Base-by-base conservation (phyloP, 2,329 filamentous ascomycete genomes). In the Zymoseptoria tritici region DNA sequence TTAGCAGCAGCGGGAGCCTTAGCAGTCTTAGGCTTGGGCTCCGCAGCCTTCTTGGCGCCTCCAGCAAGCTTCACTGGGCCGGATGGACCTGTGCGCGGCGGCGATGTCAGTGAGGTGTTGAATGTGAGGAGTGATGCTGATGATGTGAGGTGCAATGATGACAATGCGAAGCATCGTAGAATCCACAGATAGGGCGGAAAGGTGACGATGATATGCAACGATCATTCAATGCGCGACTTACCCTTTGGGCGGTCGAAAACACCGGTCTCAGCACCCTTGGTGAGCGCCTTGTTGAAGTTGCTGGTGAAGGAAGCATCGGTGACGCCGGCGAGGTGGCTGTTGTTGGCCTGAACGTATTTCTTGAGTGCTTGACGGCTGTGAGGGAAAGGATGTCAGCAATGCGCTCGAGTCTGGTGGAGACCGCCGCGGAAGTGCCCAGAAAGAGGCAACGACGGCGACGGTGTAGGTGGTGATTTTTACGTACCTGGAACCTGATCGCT, bases 241-340 rank as follows among this genome's bases (percentile, higher is more conserved):
- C 91, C 91, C 85, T 96, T 96, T 72, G 91, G 92, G 76, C 93
- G 91, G 72, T 86, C 83, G 74, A 96, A 96, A 70, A 89, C 83
- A 64, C 89, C 90, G 82, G 88, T 91, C 72, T 95, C 90, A 69
- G 92, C 91, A 75, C 91, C 91, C 61, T 81, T 79, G 78, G 88
- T 85, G 73, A 95, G 81, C 57, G 90, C 90, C 77, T 88, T 88
- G 85, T 94, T 94, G 85, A 95, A 91, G 71, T 91, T 87, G 63
- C 82, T 83, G 73, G 85, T 86, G 74, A 89, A 89, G 59, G 80
- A 79, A 58, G 77, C 75, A 63, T 83, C 81, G 66, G 77, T 80
- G 58, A 81, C 78, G 64, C 72, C 64, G 64, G 76, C 76, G 69
- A 86, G 78, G 36, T 46, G 36, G 71, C 83, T 83, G 80, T 89